Conservation (phyloP, 768 basidiomycete species). For the Boletus tylopilopsis region DNA sequence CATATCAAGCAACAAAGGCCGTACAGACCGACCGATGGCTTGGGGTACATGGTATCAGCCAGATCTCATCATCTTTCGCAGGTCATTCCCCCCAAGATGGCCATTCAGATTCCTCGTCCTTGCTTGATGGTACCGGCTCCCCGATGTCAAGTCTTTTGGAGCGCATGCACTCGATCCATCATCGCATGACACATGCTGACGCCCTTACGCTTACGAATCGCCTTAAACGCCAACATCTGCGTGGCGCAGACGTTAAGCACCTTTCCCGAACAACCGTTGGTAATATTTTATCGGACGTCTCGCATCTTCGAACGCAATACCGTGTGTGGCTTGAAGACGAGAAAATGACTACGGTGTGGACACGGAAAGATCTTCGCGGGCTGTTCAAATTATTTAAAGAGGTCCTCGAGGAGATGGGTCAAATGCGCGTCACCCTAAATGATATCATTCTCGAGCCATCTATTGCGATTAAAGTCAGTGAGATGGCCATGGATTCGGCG, state of each 20-base stretch:
- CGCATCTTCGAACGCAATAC: slow-evolving; percentile 69
- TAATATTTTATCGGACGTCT: slow-evolving; percentile 67
- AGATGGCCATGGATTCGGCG: slow-evolving; percentile 60
- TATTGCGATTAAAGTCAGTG: slow-evolving; percentile 66
- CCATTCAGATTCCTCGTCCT: slow-evolving; percentile 73
- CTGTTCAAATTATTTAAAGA: slow-evolving; percentile 87
- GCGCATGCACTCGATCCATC: slow-evolving; percentile 60
- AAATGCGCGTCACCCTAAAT: slow-evolving; percentile 79
- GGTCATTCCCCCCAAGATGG: slow-evolving; percentile 52
- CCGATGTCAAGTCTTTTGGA: slow-evolving; percentile 56
- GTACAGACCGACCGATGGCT: slow-evolving; percentile 61
- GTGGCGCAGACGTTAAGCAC: slow-evolving; percentile 81
- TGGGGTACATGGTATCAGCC: slow-evolving; percentile 31
- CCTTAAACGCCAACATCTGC: slow-evolving; percentile 85
- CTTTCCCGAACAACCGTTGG: slow-evolving; percentile 80
- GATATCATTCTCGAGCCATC: slow-evolving; percentile 87
- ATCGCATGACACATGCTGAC: slow-evolving; percentile 69
- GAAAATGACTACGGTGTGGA: slow-evolving; percentile 54
- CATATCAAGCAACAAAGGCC: slow-evolving; percentile 55
- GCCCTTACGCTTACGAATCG: slow-evolving; percentile 85
- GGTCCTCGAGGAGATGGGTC: slow-evolving; percentile 75
- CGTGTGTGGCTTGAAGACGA: slow-evolving; percentile 74
- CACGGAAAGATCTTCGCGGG: slow-evolving; percentile 75
- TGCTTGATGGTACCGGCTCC: slow-evolving; percentile 50
- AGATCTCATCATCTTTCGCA: slow-evolving; percentile 30